A percentile compares a stretch with the other conserved stretches of the same genome.
Evolutionary conservation across 148 eudicot species (phyloP).

Genomic region (Camellia lanceoleosa): DNA sequence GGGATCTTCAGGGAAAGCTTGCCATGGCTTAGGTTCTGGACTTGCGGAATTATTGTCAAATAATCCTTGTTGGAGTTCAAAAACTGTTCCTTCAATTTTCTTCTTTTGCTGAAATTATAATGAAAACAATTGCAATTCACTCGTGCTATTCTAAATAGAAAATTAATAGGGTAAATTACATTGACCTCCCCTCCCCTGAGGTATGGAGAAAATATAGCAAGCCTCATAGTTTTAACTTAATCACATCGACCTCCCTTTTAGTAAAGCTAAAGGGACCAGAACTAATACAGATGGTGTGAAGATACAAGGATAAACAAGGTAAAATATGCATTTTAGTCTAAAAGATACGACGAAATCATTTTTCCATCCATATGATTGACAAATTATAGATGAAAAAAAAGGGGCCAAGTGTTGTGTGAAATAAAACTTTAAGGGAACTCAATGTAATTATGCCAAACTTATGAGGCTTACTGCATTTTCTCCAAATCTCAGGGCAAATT

Average conservation of each 20-base stretch:
- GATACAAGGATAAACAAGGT: no score
- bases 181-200: not conserved
- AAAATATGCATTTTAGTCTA: not conserved
- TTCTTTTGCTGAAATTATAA: slow-evolving; percentile 25
- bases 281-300: no score
- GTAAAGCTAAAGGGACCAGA: no score
- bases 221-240: no score
- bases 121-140: not conserved
- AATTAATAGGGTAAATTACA: not conserved
- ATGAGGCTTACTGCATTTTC: not conserved
- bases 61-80: slow-evolving; percentile 59
- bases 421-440: not conserved
- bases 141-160: not conserved
- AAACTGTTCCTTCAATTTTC: slow-evolving; percentile 46
- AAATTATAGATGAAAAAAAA: not conserved
- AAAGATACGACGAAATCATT: no score
- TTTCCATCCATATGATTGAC: no score
- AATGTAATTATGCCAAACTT: not conserved
- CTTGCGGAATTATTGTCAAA: slow-evolving; percentile 33
- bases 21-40: slow-evolving; percentile 60
- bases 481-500: not conserved
- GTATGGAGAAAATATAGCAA: no score
- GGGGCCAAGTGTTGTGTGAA: not conserved
- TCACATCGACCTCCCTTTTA: no score
- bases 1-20: slow-evolving; percentile 58